phyloP scores from a whole-genome alignment of 352 stramenopile species.

The Blastocystis sp. region DNA sequence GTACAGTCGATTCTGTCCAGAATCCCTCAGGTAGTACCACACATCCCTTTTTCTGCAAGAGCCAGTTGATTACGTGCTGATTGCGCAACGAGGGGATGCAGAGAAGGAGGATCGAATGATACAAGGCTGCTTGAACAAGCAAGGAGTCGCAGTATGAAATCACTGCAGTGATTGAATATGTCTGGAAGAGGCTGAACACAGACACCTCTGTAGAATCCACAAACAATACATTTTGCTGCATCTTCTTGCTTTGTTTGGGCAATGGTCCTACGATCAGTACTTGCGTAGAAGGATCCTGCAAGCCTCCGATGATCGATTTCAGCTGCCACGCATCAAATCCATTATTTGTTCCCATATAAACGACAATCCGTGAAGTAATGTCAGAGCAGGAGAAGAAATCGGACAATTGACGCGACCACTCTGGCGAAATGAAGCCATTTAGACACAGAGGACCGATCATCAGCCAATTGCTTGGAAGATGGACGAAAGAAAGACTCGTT shows the following conservation, averaged over 20 bases:
- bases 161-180: background rate
- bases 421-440: background rate
- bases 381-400: background rate
- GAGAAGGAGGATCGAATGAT: background rate
- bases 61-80: background rate
- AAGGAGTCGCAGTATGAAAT: conserved; percentile 29
- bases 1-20: conserved; percentile 44
- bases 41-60: background rate
- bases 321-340: conserved; percentile 44
- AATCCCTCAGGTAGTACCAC: conserved; percentile 21
- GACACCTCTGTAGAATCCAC: background rate
- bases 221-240: background rate
- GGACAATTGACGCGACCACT: background rate
- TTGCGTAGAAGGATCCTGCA: conserved; percentile 7
- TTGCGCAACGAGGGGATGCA: conserved; percentile 30
- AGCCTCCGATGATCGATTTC: background rate
- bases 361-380: background rate
- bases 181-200: background rate
- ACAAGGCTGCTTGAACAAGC: conserved; percentile 9
- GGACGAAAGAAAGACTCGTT: background rate
- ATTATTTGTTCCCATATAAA: background rate
- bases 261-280: background rate
- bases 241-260: background rate
- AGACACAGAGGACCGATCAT: background rate
- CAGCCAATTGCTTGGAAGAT: background rate